Base-by-base conservation (phyloP, 2,329 filamentous ascomycete genomes). In the Dryadomyces quercus-mongolicae region DNA sequence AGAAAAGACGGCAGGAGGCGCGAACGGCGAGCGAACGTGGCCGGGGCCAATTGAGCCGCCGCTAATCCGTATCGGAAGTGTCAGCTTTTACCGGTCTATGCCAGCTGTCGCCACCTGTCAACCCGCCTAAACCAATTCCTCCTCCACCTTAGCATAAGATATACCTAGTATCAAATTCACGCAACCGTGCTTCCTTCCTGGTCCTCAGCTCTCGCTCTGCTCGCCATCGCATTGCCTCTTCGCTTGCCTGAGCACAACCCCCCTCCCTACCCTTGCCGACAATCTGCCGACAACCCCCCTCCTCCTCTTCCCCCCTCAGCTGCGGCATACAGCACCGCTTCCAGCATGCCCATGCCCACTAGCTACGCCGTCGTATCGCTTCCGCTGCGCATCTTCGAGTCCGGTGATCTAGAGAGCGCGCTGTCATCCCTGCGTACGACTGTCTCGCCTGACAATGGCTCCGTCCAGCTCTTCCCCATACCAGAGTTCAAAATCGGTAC, bases 401-500 rank as follows among this genome's bases (percentile, higher is more conserved):
- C 88, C 51, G 80, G 81, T 71, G 81, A 92, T 71, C 78, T 78
- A 64, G 85, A 92, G 61, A 88, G 94, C 68, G 89, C 92, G 60
- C 75, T 96, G 61, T 79, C 82, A 49, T 80, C 88, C 48, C 72
- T 98, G 58, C 81, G 83, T 61, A 73, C 83, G 54, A 88, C 84
- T 45, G 77, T 95, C 54, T 76, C 81, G 51, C 72, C 80, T 55
- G 88, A 95, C 63, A 84, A 87, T 68, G 89, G 86, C 66, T 81
- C 79, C 52, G 85, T 89, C 48, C 74, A 82, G 52, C 82, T 84
- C 2, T 96, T 97, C 66, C 74, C 80, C 55, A 86, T 97, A 59
- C 93, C 93, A 20, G 85, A 90, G 60, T 96, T 98, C 79, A 98
- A 97, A 75, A 95, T 98, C 68, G 93, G 93, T 56, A 96, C 93